Conservation (phyloP, 2,329 filamentous ascomycete species). For the Plectosphaerella cucumerina region DNA sequence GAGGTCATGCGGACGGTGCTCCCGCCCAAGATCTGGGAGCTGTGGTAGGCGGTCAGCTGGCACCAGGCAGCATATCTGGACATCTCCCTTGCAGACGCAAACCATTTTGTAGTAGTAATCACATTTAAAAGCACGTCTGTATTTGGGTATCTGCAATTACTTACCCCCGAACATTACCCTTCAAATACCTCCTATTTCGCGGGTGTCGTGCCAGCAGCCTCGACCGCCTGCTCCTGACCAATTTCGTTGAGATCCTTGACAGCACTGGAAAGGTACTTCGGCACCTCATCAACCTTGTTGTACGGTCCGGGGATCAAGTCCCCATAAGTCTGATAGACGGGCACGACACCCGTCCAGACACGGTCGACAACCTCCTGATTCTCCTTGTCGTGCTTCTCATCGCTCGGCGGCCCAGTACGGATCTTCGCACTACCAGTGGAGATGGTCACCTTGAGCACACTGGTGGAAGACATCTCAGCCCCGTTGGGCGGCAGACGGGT, state of each 20-base stretch:
- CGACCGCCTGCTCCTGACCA: slow-evolving; percentile 15
- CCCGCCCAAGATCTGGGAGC: slow-evolving; percentile 76
- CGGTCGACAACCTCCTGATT: slow-evolving; percentile 33
- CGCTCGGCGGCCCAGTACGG: slow-evolving; percentile 58
- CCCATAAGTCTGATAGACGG: slow-evolving; percentile 61
- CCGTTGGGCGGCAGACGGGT: slow-evolving; percentile 66
- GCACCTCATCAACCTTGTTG: slow-evolving; percentile 56
- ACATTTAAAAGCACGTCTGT: background rate
- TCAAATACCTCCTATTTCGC: slow-evolving; percentile 4
- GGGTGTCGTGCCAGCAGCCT: slow-evolving; percentile 12
- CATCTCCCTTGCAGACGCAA: background rate
- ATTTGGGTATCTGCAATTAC: background rate
- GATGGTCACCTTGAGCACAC: slow-evolving; percentile 66
- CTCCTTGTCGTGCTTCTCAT: slow-evolving; percentile 44
- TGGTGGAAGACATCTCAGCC: slow-evolving; percentile 71
- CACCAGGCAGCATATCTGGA: background rate
- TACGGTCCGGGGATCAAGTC: slow-evolving; percentile 56
- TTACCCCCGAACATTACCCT: background rate
- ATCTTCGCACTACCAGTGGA: slow-evolving; percentile 73
- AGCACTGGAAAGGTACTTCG: slow-evolving; percentile 53
- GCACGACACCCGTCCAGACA: slow-evolving; percentile 55
- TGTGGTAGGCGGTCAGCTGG: slow-evolving; percentile 57
- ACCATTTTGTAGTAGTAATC: background rate
- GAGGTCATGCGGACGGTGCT: slow-evolving; percentile 82
- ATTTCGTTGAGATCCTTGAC: slow-evolving; percentile 30